Conservation (phyloP, 2,329 filamentous ascomycete species). For the Aspergillus sp. region DNA sequence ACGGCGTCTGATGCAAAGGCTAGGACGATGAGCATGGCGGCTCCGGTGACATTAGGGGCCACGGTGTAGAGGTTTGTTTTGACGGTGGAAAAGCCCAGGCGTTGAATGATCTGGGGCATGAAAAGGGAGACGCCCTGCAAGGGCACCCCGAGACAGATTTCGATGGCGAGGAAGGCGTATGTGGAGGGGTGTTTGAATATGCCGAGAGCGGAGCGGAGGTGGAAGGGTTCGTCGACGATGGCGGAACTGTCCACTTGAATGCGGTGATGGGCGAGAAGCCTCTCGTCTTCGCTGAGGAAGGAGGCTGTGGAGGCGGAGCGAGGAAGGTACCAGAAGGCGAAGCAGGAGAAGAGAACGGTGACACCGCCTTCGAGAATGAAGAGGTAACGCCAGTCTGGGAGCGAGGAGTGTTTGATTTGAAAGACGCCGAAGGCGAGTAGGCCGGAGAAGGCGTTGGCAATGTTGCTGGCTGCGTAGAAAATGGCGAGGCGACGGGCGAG, state of each 20-base stretch:
- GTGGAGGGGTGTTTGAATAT: slow-evolving; percentile 58
- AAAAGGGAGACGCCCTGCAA: slow-evolving; percentile 60
- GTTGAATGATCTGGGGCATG: slow-evolving; percentile 59
- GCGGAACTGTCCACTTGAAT: slow-evolving; percentile 75
- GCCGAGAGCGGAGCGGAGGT: slow-evolving; percentile 52
- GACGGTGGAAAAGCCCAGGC: slow-evolving; percentile 57
- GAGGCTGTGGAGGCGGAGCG: slow-evolving; percentile 62
- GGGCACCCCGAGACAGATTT: slow-evolving; percentile 62
- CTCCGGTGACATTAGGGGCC: slow-evolving; percentile 74
- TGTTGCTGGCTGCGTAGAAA: slow-evolving; percentile 75
- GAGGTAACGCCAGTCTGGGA: slow-evolving; percentile 56
- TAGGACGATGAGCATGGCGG: slow-evolving; percentile 69
- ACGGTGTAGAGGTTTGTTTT: slow-evolving; percentile 81
- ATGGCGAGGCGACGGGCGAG: slow-evolving; percentile 69
- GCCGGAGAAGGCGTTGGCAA: slow-evolving; percentile 68
- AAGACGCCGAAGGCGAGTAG: slow-evolving; percentile 64
- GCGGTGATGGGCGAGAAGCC: slow-evolving; percentile 68
- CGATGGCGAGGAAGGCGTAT: slow-evolving; percentile 58
- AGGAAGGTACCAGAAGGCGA: slow-evolving; percentile 72
- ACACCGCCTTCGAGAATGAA: slow-evolving; percentile 60
- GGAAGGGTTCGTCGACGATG: slow-evolving; percentile 59
- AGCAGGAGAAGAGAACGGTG: slow-evolving; percentile 63
- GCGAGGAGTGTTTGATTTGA: slow-evolving; percentile 53
- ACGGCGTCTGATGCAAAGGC: slow-evolving; percentile 70
- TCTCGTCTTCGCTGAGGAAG: slow-evolving; percentile 68